Percentiles rank a stretch among this genome's conserved stretches.
Evolutionary conservation across 2,329 filamentous ascomycete genomes (phyloP).

Genomic region (Colletotrichum euphorbiae): DNA sequence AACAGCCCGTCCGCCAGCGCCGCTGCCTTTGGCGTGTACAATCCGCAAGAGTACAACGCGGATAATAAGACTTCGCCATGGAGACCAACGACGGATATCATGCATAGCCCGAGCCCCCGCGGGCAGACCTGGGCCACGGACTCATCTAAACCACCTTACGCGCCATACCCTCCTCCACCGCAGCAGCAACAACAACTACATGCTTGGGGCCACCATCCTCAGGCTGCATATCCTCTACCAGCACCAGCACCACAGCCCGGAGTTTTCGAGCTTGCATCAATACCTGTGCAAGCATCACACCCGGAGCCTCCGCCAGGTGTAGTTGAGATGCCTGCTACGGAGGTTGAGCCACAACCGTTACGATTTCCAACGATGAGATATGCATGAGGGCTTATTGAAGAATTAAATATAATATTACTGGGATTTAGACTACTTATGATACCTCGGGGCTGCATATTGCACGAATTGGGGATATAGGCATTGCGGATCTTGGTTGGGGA

Average conservation of each 20-base stretch:
- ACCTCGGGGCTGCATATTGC: neutral
- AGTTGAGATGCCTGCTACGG: slow-evolving; percentile 39
- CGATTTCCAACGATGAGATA: slow-evolving; percentile 8
- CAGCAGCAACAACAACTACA: slow-evolving; percentile 20
- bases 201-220: slow-evolving; percentile 33
- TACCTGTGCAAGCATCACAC: slow-evolving; percentile 15
- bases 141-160: slow-evolving; percentile 23
- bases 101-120: slow-evolving; percentile 14
- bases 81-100: slow-evolving; percentile 19
- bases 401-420: neutral
- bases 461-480: slow-evolving; percentile 2
- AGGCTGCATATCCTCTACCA: slow-evolving; percentile 12
- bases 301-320: slow-evolving; percentile 15
- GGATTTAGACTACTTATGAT: neutral
- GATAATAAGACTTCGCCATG: slow-evolving; percentile 23
- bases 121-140: slow-evolving; percentile 32
- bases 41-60: slow-evolving; percentile 9
- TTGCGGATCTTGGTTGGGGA: slow-evolving; percentile 1
- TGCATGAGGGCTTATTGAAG: neutral
- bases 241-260: slow-evolving; percentile 12
- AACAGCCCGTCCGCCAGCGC: slow-evolving; percentile 22
- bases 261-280: slow-evolving; percentile 40
- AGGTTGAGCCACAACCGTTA: slow-evolving; percentile 5
- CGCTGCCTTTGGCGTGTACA: slow-evolving; percentile 9
- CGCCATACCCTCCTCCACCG: neutral